Conservation (phyloP, 2,329 filamentous ascomycete species). For the Aspergillus vadensis region DNA sequence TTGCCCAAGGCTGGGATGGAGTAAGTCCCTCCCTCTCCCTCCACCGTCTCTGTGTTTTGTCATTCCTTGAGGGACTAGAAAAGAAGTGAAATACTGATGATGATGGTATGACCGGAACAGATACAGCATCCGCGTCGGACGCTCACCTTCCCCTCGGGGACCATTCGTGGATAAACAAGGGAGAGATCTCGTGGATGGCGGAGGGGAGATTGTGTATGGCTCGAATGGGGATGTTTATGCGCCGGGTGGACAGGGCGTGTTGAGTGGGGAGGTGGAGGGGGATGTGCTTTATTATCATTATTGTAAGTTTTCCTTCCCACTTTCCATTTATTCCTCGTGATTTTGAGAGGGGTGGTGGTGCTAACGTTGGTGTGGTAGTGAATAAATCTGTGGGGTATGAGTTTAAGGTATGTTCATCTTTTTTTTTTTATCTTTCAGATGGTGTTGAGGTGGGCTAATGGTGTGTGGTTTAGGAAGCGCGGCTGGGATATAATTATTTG, state of each 20-base stretch:
- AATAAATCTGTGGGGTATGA: conserved; percentile 33
- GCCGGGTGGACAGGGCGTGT: conserved; percentile 66
- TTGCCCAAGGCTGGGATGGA: conserved; percentile 58
- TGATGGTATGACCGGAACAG: conserved; percentile 19
- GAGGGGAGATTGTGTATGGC: conserved; percentile 63
- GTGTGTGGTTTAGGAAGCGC: conserved; percentile 27
- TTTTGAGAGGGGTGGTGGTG: neutral
- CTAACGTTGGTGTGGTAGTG: conserved; percentile 18
- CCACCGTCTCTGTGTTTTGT: too few species aligned
- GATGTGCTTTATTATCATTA: conserved; percentile 42
- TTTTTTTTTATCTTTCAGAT: neutral
- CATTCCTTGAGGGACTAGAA: neutral
- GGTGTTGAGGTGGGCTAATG: neutral
- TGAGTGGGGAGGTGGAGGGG: conserved; percentile 45
- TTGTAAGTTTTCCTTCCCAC: conserved; percentile 23
- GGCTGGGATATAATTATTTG: conserved; percentile 34
- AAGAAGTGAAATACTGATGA: conserved; percentile 48
- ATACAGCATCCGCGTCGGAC: conserved; percentile 67
- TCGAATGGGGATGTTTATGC: conserved; percentile 64
- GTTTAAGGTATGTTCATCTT: conserved; percentile 29
- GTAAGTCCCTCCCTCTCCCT: conserved; percentile 20
- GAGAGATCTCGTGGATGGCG: conserved; percentile 57
- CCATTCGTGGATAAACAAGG: conserved; percentile 58
- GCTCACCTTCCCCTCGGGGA: conserved; percentile 55
- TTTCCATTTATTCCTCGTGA: neutral